A percentile compares a stretch with the other conserved stretches of the same genome.
Conservation (phyloP, 805 yeast species). For the Kluyveromyces nonfermentans region DNA sequence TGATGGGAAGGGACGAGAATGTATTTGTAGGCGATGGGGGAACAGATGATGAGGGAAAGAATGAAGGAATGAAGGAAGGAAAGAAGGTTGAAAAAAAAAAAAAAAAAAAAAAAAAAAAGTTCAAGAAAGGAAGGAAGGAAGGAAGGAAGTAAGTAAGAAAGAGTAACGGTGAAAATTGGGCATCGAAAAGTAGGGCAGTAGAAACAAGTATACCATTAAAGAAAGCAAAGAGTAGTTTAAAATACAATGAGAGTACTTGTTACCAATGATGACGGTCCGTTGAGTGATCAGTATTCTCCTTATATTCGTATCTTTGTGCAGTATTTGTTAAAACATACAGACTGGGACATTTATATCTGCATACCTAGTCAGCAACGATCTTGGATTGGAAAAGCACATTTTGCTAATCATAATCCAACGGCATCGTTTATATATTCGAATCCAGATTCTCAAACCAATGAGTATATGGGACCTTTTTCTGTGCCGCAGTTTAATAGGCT, state of each 20-base stretch:
- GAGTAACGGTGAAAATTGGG: no score
- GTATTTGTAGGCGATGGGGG: neutral
- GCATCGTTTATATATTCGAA: conserved; percentile 51
- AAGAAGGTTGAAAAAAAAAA: no score
- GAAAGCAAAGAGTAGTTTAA: no score
- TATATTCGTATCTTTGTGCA: conserved; percentile 75
- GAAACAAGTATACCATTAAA: no score
- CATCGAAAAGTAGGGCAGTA: no score
- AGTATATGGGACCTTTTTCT: conserved; percentile 60
- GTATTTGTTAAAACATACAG: conserved; percentile 51
- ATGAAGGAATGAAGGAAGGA: no score
- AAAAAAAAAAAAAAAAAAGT: no score
- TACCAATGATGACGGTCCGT: conserved; percentile 96
- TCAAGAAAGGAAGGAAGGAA: no score
- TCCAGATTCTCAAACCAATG: conserved; percentile 41
- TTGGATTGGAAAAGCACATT: conserved; percentile 97
- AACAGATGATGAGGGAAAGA: neutral
- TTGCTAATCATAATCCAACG: conserved; percentile 61
- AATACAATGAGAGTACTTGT: conserved; percentile 41
- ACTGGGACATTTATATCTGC: conserved; percentile 79
- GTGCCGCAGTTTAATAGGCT: conserved; percentile 34
- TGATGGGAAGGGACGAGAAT: neutral
- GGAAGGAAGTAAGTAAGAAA: no score
- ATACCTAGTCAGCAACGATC: conserved; percentile 80
- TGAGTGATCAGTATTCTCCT: conserved; percentile 69